Percentiles rank a stretch among this genome's conserved stretches.
Conservation (phyloP, 352 stramenopile species). For the Pythium volutum region DNA sequence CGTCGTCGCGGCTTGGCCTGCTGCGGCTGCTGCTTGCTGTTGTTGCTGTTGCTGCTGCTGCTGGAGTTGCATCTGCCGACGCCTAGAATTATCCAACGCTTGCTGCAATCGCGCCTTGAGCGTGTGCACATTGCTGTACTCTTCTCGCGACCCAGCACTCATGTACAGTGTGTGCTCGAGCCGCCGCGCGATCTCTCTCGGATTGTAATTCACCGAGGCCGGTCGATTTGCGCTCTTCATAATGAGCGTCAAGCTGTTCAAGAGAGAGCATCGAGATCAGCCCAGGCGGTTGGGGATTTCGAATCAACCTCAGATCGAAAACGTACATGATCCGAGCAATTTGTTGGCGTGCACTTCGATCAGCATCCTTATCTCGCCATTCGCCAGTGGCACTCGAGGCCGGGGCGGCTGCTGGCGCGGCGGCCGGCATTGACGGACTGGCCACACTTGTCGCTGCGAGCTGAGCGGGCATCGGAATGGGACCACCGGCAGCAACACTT, state of each 20-base stretch:
- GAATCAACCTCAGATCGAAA: neutral
- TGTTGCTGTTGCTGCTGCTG: conserved; percentile 41
- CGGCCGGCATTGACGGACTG: conserved; percentile 1
- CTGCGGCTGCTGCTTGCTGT: conserved; percentile 17
- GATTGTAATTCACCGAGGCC: conserved; percentile 87
- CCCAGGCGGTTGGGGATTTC: too few relatives aligned
- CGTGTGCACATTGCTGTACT: conserved; percentile 88
- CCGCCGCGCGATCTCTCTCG: conserved; percentile 76
- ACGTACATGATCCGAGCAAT: conserved; percentile 88
- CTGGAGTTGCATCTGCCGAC: conserved; percentile 74
- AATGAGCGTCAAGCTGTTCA: conserved; percentile 75
- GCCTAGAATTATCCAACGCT: conserved; percentile 78
- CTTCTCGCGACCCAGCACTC: conserved; percentile 74
- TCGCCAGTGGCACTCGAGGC: conserved; percentile 35
- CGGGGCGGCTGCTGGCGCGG: conserved; percentile 7
- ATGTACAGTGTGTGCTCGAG: conserved; percentile 88
- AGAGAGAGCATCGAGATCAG: neutral
- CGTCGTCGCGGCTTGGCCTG: conserved; percentile 10
- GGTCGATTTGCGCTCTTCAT: conserved; percentile 89
- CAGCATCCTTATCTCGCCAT: conserved; percentile 85
- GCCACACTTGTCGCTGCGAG: conserved; percentile 10
- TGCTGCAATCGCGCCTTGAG: conserved; percentile 81
- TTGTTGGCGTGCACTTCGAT: conserved; percentile 75
- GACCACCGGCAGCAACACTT: conserved; percentile 3
- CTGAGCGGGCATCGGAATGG: conserved; percentile 24